Percentiles rank a stretch among this genome's conserved stretches.
Evolutionary conservation across 164 flowering plant genomes (phyloP).

Genomic region (Liquidambar formosana): DNA sequence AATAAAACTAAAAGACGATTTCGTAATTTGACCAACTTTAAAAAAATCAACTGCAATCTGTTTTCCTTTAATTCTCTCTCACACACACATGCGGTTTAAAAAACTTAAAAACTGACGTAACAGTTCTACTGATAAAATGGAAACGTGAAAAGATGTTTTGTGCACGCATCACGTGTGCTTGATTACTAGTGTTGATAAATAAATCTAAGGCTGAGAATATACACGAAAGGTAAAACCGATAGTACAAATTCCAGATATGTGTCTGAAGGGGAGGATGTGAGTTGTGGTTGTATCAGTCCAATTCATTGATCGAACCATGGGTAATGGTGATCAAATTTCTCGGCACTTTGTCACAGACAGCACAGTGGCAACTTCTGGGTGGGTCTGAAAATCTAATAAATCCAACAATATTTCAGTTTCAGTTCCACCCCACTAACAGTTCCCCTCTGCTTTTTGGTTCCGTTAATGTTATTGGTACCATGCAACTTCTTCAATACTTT

Average conservation of each 20-base stretch:
- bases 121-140: too few species aligned
- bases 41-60: too few species aligned
- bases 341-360: slow-evolving; percentile 57
- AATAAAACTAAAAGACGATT: too few species aligned
- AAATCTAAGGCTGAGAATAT: slow-evolving; percentile 29
- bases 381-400: slow-evolving; percentile 53
- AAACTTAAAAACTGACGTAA: too few species aligned
- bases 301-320: slow-evolving; percentile 61
- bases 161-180: too few species aligned
- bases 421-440: slow-evolving; percentile 44
- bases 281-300: slow-evolving; percentile 34
- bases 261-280: too few species aligned
- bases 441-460: slow-evolving; percentile 31
- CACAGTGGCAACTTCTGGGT: slow-evolving; percentile 62
- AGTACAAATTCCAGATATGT: slow-evolving; percentile 10
- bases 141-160: too few species aligned
- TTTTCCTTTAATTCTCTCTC: too few species aligned
- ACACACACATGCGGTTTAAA: too few species aligned
- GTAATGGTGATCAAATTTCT: slow-evolving; percentile 63
- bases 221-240: slow-evolving; percentile 43
- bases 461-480: slow-evolving; percentile 15
- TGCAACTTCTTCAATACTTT: slow-evolving; percentile 22
- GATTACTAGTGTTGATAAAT: slow-evolving; percentile 35
- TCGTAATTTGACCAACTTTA: too few species aligned
- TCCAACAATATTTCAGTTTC: slow-evolving; percentile 42